Percentiles rank a stretch among this genome's conserved stretches.
Conservation (phyloP, 345 rosid genomes). For the Linum tenue region DNA sequence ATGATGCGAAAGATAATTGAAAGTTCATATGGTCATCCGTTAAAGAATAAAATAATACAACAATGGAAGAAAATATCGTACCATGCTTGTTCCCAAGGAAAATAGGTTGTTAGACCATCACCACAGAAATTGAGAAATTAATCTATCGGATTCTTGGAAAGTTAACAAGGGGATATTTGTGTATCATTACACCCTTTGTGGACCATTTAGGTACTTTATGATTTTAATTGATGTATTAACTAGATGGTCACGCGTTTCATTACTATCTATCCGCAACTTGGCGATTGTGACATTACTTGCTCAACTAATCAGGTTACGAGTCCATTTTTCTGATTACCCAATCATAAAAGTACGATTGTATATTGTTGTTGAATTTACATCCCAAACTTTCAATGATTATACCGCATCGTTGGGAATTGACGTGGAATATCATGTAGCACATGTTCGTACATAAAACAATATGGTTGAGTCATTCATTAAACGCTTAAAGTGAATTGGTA, state of each 20-base stretch:
- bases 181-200: neutral
- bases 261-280: slow-evolving; percentile 9
- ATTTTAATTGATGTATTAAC: neutral
- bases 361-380: slow-evolving; percentile 14
- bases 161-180: slow-evolving; percentile 3
- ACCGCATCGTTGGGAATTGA: neutral
- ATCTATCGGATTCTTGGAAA: neutral
- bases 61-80: neutral
- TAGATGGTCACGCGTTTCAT: slow-evolving; percentile 7
- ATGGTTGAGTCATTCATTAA: slow-evolving; percentile 1
- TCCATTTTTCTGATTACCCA: slow-evolving; percentile 5
- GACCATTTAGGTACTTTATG: slow-evolving; percentile 2
- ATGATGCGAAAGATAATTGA: slow-evolving; percentile 12
- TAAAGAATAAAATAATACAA: neutral
- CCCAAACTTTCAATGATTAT: slow-evolving; percentile 4
- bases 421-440: neutral
- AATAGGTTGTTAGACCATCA: neutral
- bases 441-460: slow-evolving; percentile 11
- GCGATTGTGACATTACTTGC: neutral
- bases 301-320: neutral
- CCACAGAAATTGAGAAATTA: slow-evolving; percentile 2
- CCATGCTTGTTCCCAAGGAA: slow-evolving; percentile 9
- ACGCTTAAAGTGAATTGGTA: neutral
- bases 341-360: slow-evolving; percentile 9
- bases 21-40: neutral